Evolutionary conservation across 2,329 filamentous ascomycete species (phyloP).

Genomic region (Penicillium expansum): DNA sequence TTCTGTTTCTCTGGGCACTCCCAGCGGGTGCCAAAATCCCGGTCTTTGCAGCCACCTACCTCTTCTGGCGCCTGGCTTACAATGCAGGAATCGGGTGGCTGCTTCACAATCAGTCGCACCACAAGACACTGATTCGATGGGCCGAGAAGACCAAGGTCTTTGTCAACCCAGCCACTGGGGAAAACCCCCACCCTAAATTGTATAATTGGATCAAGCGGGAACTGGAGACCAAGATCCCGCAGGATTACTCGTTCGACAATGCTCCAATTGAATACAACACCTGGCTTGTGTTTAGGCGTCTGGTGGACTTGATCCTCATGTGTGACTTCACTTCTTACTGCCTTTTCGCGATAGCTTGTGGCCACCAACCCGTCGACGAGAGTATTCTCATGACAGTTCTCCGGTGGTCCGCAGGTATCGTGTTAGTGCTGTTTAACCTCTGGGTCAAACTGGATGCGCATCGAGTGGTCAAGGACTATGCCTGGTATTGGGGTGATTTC

Average conservation of each 20-base stretch:
- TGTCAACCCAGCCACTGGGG: constrained; percentile 73
- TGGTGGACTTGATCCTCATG: constrained; percentile 97
- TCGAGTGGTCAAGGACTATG: constrained; percentile 96
- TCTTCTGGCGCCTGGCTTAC: constrained; percentile 90
- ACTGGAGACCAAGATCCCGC: constrained; percentile 88
- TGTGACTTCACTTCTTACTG: constrained; percentile 98
- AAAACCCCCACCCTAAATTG: constrained; percentile 77
- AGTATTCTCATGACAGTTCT: constrained; percentile 63
- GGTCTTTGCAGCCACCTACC: constrained; percentile 76
- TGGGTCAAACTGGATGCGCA: constrained; percentile 99
- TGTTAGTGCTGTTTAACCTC: constrained; percentile 86
- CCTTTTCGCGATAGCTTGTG: constrained; percentile 88
- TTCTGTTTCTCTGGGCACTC: constrained; percentile 69
- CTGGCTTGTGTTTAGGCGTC: constrained; percentile 91
- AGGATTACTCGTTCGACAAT: constrained; percentile 89
- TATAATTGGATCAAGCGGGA: constrained; percentile 84
- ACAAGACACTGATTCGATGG: constrained; percentile 82
- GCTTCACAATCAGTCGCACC: constrained; percentile 83
- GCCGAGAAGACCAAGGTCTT: constrained; percentile 83
- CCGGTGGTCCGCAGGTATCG: constrained; percentile 76
- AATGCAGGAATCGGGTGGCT: constrained; percentile 92
- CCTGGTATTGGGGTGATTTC: constrained; percentile 99
- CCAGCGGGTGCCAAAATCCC: constrained; percentile 69
- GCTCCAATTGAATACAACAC: constrained; percentile 98
- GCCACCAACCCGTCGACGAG: constrained; percentile 71